Evolutionary conservation across 108 stramenopile species (phyloP).

Genomic region (Schizochytrium sp.): DNA sequence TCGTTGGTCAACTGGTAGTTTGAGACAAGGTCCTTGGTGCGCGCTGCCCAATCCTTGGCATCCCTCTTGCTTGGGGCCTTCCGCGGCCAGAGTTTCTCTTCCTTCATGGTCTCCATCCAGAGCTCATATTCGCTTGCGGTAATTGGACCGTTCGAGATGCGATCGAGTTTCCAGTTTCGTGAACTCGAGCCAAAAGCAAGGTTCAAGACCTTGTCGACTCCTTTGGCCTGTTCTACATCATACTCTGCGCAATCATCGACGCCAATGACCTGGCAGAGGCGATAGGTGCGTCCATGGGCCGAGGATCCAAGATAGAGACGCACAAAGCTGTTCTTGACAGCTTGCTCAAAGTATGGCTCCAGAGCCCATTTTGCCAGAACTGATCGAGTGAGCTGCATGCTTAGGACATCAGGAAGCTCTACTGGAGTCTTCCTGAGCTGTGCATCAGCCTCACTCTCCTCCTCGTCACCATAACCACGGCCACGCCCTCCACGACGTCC

Average conservation of each 20-base stretch:
- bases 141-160: constrained; percentile 13
- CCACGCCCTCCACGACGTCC: neutral
- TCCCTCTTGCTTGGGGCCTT: constrained; percentile 14
- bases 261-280: constrained; percentile 4
- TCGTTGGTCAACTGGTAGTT: neutral
- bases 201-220: constrained; percentile 6
- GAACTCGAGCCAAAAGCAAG: neutral
- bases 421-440: neutral
- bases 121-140: neutral
- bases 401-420: constrained; percentile 9
- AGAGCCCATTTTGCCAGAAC: neutral
- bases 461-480: neutral
- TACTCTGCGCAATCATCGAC: constrained; percentile 43
- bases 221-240: constrained; percentile 22
- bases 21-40: neutral
- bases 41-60: constrained; percentile 24
- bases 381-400: constrained; percentile 43
- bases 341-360: neutral
- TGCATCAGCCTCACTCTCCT: neutral
- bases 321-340: constrained; percentile 17
- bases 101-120: constrained; percentile 49
- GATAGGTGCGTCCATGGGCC: constrained; percentile 1
- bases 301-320: constrained; percentile 4
- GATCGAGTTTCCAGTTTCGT: neutral
- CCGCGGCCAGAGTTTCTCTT: neutral